These are phyloP conservation scores for Fusarium falciforme DNA, from an alignment of 2,329 filamentous ascomycete genomes.

Conservation along the genomic window DNA sequence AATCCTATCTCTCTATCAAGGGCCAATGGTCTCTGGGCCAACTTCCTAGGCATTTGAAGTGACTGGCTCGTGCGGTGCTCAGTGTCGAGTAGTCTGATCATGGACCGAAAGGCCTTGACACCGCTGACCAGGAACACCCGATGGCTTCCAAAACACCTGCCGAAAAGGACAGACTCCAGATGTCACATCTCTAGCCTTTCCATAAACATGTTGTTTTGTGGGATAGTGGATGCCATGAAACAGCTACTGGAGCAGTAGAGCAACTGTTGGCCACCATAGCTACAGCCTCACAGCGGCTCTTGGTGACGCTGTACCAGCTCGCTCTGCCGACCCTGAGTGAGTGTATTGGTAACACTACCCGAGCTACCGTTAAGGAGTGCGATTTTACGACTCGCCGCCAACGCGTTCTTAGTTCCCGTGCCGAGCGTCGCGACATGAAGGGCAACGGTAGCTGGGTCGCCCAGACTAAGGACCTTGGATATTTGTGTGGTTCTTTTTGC, in stretches of 20 bases:
- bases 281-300: neutral
- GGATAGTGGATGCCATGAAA: neutral
- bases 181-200: neutral
- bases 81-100: neutral
- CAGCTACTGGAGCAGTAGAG: neutral
- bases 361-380: neutral
- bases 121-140: neutral
- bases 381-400: neutral
- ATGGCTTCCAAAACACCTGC: neutral
- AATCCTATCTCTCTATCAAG: constrained; percentile 19
- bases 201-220: neutral
- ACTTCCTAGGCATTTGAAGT: neutral
- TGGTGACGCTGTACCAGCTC: neutral
- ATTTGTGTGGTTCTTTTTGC: neutral
- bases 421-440: neutral
- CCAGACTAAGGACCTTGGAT: neutral
- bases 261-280: neutral
- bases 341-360: neutral
- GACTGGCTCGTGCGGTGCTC: neutral
- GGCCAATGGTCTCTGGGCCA: neutral
- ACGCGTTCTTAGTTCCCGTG: neutral
- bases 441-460: neutral
- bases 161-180: neutral
- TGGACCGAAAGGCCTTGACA: neutral
- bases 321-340: neutral